Evolutionary conservation across 2,329 filamentous ascomycete species (phyloP).

Genomic region (Diaporthe sp.): DNA sequence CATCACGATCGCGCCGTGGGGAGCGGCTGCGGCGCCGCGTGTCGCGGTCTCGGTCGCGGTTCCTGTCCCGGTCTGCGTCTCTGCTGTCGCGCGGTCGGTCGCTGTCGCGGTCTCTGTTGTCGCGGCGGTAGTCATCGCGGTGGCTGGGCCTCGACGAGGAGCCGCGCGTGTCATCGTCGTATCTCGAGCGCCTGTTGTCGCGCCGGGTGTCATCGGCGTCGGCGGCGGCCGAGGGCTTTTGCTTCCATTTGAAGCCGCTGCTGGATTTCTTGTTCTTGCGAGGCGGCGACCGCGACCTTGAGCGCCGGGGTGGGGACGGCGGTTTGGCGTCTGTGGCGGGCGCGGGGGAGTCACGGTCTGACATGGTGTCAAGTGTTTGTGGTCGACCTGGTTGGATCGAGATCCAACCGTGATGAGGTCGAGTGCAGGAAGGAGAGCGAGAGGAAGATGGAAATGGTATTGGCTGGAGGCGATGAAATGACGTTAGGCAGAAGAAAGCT

Average conservation of each 20-base stretch:
- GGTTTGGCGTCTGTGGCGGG: slow-evolving; percentile 27
- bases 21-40: slow-evolving; percentile 49
- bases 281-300: slow-evolving; percentile 33
- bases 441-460: background rate
- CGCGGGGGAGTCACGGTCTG: slow-evolving; percentile 16
- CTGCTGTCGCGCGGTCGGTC: slow-evolving; percentile 38
- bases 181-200: slow-evolving; percentile 31
- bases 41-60: slow-evolving; percentile 39
- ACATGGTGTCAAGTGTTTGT: background rate
- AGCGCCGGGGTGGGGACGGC: slow-evolving; percentile 8
- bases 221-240: slow-evolving; percentile 43
- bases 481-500: slow-evolving; percentile 29
- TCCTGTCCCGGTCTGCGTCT: slow-evolving; percentile 35
- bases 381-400: background rate
- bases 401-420: background rate
- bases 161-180: slow-evolving; percentile 31
- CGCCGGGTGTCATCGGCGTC: slow-evolving; percentile 42
- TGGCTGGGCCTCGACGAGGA: slow-evolving; percentile 24
- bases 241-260: slow-evolving; percentile 51
- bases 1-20: slow-evolving; percentile 45
- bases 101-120: slow-evolving; percentile 31
- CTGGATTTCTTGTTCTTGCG: slow-evolving; percentile 40
- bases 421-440: background rate
- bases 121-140: slow-evolving; percentile 51
- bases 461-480: background rate